Evolutionary conservation across 1,139 yeast genomes (phyloP), one percentile per base, ranked within the genome.

Genomic region (Lodderomyces oxycetoniae): DNA sequence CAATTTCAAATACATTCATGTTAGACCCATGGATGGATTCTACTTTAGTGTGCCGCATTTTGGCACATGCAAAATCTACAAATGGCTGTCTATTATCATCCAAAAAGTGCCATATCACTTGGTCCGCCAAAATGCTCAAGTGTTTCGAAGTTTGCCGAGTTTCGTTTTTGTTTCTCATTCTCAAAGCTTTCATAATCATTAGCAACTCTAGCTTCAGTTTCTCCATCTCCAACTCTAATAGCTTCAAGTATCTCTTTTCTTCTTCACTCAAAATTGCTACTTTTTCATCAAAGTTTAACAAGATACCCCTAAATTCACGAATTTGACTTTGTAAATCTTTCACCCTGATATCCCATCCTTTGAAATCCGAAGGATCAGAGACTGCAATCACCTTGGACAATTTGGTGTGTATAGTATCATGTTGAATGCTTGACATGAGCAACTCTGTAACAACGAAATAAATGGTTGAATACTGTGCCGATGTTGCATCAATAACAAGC

Each of bases 71-170:
- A 41, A 88, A 66, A 53, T 84, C 94, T 39, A 86, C 56, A 47
- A 88, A 77, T 12, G 93, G 91, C 26, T 61, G 57, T 17, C 84
- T 61, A 5, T 70, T 54, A 9, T 75, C 77, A 35, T 74, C 78
- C 34, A 87, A 60, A 47, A 88, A 63, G 50, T 85, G 93, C 65
- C 89, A 66, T 33, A 79, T 74, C 20, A 87, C 66, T 46, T 82
- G 84, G 48, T 82, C 89, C 0, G 74, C 63, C 19, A 60, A 47
- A n/a, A 74, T 53, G 14, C 51, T 50, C 69, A 68, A 66, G 20
- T 57, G 47, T 19, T 63, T 49, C 4, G 53, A 37, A 10, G 61
- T 42, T 13, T 48, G 41, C 25, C 49, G 48, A 20, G 56, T 52
- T 30, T 65, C 67, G 2, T 53, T 47, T 44, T 58, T 42, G 53